Percentiles rank a stretch among this genome's conserved stretches.
Conservation (phyloP, 257 asterid species). For the Solanum pimpinellifolium region DNA sequence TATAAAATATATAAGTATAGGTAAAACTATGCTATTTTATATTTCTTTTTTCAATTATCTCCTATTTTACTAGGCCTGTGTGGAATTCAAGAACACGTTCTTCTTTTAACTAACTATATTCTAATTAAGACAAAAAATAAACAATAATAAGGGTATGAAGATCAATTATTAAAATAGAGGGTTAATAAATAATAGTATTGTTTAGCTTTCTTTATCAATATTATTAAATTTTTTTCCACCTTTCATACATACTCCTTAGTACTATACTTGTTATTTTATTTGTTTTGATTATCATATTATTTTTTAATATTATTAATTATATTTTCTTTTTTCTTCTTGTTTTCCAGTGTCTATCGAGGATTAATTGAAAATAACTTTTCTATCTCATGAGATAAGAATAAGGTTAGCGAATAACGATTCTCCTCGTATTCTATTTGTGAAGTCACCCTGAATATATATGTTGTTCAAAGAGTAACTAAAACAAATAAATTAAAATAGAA, state of each 20-base stretch:
- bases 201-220: background rate
- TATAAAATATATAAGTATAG: no score
- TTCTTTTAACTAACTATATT: background rate
- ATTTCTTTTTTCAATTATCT: background rate
- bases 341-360: background rate
- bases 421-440: background rate
- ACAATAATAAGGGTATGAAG: background rate
- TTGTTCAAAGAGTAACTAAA: background rate
- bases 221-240: background rate
- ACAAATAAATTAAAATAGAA: no score
- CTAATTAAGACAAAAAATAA: background rate
- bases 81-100: background rate
- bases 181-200: background rate
- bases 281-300: background rate
- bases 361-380: background rate
- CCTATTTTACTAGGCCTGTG: background rate
- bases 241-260: background rate
- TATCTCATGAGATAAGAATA: background rate
- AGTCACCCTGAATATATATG: background rate
- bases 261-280: background rate
- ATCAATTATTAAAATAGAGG: background rate
- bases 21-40: background rate
- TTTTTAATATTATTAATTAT: no score
- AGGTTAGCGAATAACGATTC: background rate
- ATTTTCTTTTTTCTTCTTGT: background rate